Evolutionary conservation across 441 rosid species (phyloP).

Genomic region (Flueggea neowawraea): DNA sequence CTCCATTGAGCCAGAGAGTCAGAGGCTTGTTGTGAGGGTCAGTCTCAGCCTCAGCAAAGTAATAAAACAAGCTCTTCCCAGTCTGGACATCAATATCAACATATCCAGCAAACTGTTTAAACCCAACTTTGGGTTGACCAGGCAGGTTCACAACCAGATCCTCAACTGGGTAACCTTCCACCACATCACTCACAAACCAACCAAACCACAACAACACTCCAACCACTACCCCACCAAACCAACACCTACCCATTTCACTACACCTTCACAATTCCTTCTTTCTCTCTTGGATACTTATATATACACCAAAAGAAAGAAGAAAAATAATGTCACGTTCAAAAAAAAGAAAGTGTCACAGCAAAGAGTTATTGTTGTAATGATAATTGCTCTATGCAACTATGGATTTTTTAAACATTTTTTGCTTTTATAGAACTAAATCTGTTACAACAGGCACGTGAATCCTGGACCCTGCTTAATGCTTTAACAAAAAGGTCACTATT

Average conservation of each 20-base stretch:
- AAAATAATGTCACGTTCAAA: neutral
- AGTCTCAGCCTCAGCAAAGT: conserved; percentile 71
- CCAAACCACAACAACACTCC: conserved; percentile 22
- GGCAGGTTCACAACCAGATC: conserved; percentile 73
- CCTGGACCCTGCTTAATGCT: conserved; percentile 22
- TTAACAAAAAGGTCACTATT: conserved; percentile 19
- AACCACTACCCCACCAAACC: conserved; percentile 17
- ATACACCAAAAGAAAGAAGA: neutral
- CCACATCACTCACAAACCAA: conserved; percentile 18
- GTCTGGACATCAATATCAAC: conserved; percentile 62
- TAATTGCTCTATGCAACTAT: conserved; percentile 5
- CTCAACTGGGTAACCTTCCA: conserved; percentile 48
- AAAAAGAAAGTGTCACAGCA: neutral
- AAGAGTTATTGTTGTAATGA: conserved; percentile 16
- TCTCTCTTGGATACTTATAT: neutral
- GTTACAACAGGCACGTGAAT: conserved; percentile 38
- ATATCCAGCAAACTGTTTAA: conserved; percentile 76
- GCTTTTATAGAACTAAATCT: conserved; percentile 15
- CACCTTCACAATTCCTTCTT: conserved; percentile 6
- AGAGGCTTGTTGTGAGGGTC: conserved; percentile 56
- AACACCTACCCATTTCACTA: conserved; percentile 5
- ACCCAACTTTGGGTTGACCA: conserved; percentile 67
- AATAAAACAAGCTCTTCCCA: conserved; percentile 83
- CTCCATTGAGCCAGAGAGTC: conserved; percentile 94
- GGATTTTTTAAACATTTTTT: conserved; percentile 1